A percentile compares a stretch with the other conserved stretches of the same genome.
Evolutionary conservation across 441 rosid genomes (phyloP).

Genomic region (Capsella rubella): DNA sequence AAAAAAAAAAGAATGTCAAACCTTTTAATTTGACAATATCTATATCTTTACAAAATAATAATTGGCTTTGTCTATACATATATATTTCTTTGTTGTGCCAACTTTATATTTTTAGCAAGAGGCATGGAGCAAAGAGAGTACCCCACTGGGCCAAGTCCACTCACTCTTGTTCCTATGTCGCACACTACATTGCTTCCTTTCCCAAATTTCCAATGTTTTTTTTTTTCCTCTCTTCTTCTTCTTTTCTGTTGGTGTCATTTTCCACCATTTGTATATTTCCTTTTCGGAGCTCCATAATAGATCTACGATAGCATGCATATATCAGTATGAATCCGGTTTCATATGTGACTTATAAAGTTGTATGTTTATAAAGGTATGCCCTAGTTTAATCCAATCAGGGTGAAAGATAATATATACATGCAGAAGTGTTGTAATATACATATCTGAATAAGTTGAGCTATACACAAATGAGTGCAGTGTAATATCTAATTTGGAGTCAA

Average conservation of each 20-base stretch:
- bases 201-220: slow-evolving; percentile 8
- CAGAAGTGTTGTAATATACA: neutral
- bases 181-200: slow-evolving; percentile 36
- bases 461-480: slow-evolving; percentile 13
- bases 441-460: slow-evolving; percentile 6
- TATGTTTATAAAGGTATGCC: neutral
- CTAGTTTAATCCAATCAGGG: neutral
- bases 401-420: neutral
- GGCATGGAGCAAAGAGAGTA: slow-evolving; percentile 42
- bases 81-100: slow-evolving; percentile 27
- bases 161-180: slow-evolving; percentile 44
- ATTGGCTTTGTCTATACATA: slow-evolving; percentile 32
- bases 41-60: slow-evolving; percentile 39
- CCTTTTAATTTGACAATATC: slow-evolving; percentile 47
- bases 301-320: neutral
- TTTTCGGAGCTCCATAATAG: slow-evolving; percentile 5
- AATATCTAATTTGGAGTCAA: neutral
- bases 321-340: neutral
- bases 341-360: no score
- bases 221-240: neutral
- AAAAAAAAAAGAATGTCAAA: slow-evolving; percentile 43
- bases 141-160: slow-evolving; percentile 48
- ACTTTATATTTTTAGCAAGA: slow-evolving; percentile 40
- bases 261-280: slow-evolving; percentile 30
- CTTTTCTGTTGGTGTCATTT: neutral